A percentile compares a stretch with the other conserved stretches of the same genome.
These are phyloP conservation scores for Limnomonas spitsbergensis DNA, from an alignment of 139 green algal species.

Conservation along the genomic window DNA sequence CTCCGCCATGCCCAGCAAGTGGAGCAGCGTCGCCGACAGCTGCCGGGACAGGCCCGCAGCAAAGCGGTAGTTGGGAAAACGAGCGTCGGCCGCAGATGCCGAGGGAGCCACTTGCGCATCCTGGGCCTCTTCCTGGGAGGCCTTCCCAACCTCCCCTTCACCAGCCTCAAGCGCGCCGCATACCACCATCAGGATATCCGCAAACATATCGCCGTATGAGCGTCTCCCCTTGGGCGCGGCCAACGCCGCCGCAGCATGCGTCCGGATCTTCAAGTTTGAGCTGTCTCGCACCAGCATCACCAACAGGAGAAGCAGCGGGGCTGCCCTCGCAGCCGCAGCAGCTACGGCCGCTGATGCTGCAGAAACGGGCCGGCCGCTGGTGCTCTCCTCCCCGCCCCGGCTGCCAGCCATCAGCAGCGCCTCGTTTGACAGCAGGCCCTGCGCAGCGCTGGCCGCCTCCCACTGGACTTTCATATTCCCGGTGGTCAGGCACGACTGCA, in stretches of 20 bases:
- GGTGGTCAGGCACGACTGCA: constrained; percentile 53
- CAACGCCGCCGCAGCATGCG: constrained; percentile 58
- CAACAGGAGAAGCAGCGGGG: constrained; percentile 45
- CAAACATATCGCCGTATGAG: constrained; percentile 38
- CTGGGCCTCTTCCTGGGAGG: neutral
- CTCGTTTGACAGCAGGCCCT: constrained; percentile 36
- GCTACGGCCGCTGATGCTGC: neutral
- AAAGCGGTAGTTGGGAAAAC: constrained; percentile 4
- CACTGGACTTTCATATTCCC: constrained; percentile 66
- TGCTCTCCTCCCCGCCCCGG: neutral
- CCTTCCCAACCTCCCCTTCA: too few relatives aligned
- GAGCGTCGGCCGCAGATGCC: neutral
- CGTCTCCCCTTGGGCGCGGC: constrained; percentile 20
- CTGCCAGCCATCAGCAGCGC: neutral
- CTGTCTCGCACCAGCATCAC: constrained; percentile 60
- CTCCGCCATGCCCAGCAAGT: constrained; percentile 3
- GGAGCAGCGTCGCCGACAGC: neutral
- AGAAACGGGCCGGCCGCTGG: neutral
- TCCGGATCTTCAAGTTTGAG: constrained; percentile 69
- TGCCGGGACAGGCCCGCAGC: neutral
- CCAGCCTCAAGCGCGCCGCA: neutral
- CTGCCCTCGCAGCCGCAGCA: neutral
- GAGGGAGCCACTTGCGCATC: neutral
- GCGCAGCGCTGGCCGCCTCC: constrained; percentile 54
- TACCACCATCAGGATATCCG: constrained; percentile 46